Evolutionary conservation across 805 yeast species (phyloP), one percentile per base, ranked within the genome.

Genomic region (Pichia pseudocactophila): DNA sequence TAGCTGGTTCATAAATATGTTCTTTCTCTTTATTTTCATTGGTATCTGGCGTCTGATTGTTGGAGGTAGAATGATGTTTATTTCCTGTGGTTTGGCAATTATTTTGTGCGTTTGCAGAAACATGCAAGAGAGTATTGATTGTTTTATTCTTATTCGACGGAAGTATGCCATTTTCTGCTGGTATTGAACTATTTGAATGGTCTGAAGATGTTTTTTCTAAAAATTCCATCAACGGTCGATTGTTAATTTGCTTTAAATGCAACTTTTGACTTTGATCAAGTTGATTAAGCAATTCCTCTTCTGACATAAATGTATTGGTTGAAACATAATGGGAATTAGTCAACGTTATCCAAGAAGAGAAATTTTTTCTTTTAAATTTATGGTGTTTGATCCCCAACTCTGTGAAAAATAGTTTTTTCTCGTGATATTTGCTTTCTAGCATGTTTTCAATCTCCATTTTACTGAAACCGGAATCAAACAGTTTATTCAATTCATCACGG

Each of bases 301-400:
- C 46, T 2, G 39, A 36, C 0, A 19, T 16, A 28, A 43, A 43
- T 2, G 40, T 43, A 10, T 39, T 39, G 4, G 34, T 43, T 2
- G 40, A 18, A 2, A 19, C 16, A 9, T 12, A n/a, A 16, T 25
- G 35, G 0, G 46, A 43, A 28, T 35, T 35, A 11, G 40, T 39
- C 40, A 43, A 30, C 12, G 30, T n/a, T 34, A 42, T 36, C 49
- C 46, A 48, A 0, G 45, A 40, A 19, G 43, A 46, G 37, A 64
- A 64, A 28, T 46, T 52, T 31, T 40, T 54, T 37, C 61, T 60
- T 37, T 47, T 60, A 44, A 56, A 63, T 35, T 56, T 49, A 41
- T 62, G 67, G 15, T 51, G 42, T 26, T 51, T 46, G 1, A 61
- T 38, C 10, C 50, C 51, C n/a, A 47, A 42, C 11, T 49, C 50